Conservation (phyloP, 352 stramenopile species). For the Pythium monospermum region DNA sequence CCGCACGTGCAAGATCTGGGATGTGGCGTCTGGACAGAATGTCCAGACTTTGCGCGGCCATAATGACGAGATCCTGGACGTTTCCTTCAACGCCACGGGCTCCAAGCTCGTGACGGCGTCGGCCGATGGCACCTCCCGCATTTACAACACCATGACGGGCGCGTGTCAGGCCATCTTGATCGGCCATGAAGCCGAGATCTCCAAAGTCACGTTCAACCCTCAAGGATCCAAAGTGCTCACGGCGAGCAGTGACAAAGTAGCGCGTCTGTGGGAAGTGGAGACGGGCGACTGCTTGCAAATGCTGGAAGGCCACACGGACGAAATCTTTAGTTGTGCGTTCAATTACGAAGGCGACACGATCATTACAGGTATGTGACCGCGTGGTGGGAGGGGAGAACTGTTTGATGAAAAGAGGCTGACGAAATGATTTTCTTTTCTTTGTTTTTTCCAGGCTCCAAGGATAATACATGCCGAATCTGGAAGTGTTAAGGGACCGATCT, state of each 20-base stretch:
- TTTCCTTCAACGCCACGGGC: conserved; percentile 92
- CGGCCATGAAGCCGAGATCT: conserved; percentile 94
- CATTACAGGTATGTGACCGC: conserved; percentile 85
- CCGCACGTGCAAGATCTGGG: conserved; percentile 93
- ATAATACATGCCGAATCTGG: conserved; percentile 85
- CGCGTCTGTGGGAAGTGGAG: conserved; percentile 92
- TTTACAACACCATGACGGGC: conserved; percentile 96
- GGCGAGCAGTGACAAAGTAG: conserved; percentile 92
- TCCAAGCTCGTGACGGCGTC: conserved; percentile 94
- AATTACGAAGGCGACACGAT: conserved; percentile 97
- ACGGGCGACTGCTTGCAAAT: conserved; percentile 93
- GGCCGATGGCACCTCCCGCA: conserved; percentile 89
- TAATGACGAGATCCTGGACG: conserved; percentile 95
- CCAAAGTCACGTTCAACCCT: conserved; percentile 94
- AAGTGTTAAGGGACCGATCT: conserved; percentile 48
- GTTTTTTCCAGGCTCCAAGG: conserved; percentile 72
- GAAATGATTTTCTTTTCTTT: too few species aligned
- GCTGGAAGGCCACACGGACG: conserved; percentile 95
- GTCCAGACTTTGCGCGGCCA: conserved; percentile 91
- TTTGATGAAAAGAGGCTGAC: too few species aligned
- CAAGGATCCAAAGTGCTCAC: conserved; percentile 94
- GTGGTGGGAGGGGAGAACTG: too few species aligned
- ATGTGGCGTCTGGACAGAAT: conserved; percentile 88
- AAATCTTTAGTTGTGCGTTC: conserved; percentile 96
- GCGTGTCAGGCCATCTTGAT: conserved; percentile 93